A percentile compares a stretch with the other conserved stretches of the same genome.
Conservation (phyloP, 495 filamentous ascomycete genomes). For the Tuber calosporum region DNA sequence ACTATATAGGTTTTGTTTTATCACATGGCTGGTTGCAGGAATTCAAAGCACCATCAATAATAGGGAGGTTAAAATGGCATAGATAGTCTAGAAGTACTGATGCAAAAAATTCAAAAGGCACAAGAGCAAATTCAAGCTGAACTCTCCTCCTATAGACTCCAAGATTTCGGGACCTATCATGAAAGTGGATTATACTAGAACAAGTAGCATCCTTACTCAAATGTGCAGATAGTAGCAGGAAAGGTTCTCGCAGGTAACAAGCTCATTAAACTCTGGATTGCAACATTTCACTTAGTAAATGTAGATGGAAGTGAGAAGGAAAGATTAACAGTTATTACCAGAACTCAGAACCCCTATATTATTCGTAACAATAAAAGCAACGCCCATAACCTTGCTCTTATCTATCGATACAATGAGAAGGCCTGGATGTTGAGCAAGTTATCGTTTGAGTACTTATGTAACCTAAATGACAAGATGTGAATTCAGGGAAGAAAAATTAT, state of each 20-base stretch:
- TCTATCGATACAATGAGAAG: slow-evolving; percentile 35
- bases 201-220: neutral
- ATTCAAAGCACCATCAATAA: neutral
- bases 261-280: slow-evolving; percentile 18
- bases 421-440: slow-evolving; percentile 16
- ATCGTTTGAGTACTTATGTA: slow-evolving; percentile 33
- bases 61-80: neutral
- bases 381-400: slow-evolving; percentile 26
- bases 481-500: slow-evolving; percentile 20
- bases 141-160: neutral
- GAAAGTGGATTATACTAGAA: neutral
- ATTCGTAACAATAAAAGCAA: slow-evolving; percentile 26
- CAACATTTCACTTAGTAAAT: slow-evolving; percentile 29
- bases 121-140: neutral
- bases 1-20: neutral
- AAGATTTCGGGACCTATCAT: neutral
- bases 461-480: slow-evolving; percentile 29
- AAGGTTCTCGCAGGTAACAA: neutral
- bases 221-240: neutral
- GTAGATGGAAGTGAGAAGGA: slow-evolving; percentile 30
- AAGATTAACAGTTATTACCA: slow-evolving; percentile 24
- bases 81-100: neutral
- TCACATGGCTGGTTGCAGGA: neutral
- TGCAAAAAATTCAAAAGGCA: neutral
- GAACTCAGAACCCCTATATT: slow-evolving; percentile 19